phyloP scores from a whole-genome alignment of 139 green algal genomes.

The Dunaliella primolecta region DNA sequence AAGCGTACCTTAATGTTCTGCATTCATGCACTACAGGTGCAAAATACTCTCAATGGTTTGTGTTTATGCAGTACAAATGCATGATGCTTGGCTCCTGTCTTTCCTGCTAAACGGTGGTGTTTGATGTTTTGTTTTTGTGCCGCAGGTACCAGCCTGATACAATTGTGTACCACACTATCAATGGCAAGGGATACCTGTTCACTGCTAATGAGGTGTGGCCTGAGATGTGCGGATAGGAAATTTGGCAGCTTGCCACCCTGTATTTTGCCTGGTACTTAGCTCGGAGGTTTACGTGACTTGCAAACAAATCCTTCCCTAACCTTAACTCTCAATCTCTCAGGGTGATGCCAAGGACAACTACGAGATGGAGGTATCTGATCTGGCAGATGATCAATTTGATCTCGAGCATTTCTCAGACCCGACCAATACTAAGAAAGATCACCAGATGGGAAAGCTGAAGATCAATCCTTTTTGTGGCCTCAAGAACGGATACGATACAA shows the following conservation, averaged over 20 bases:
- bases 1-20: neutral
- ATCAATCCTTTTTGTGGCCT: neutral
- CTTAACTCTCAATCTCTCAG: neutral
- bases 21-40: neutral
- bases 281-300: neutral
- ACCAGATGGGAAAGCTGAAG: neutral
- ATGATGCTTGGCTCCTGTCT: too few species aligned
- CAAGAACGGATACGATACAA: neutral
- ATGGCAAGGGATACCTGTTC: slow-evolving; percentile 5
- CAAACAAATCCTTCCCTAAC: neutral
- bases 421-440: neutral
- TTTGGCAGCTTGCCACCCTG: neutral
- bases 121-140: neutral
- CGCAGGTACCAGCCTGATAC: slow-evolving; percentile 19
- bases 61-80: neutral
- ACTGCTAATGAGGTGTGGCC: slow-evolving; percentile 17
- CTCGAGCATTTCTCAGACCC: neutral
- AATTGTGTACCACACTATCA: slow-evolving; percentile 14
- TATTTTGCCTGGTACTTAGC: neutral
- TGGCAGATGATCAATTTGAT: neutral
- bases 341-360: neutral
- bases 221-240: neutral
- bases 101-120: too few species aligned
- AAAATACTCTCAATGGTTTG: neutral
- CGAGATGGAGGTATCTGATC: neutral